Evolutionary conservation across 2,329 filamentous ascomycete genomes (phyloP).

Genomic region (Penicillium aurantiogriseum): DNA sequence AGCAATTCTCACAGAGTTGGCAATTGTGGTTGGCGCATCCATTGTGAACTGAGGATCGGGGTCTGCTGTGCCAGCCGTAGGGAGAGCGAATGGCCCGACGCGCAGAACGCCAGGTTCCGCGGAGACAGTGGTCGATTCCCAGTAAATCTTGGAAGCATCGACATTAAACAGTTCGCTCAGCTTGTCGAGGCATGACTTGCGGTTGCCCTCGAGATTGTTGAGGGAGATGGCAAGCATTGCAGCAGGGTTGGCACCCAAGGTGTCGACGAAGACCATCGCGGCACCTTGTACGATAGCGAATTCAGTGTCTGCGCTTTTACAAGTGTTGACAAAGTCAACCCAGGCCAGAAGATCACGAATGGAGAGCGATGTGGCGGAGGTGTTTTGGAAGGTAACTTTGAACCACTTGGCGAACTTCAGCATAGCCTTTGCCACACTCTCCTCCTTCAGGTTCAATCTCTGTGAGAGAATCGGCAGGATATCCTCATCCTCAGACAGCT

Average conservation of each 20-base stretch:
- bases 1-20: constrained; percentile 87
- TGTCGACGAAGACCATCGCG: constrained; percentile 93
- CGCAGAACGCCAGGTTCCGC: constrained; percentile 56
- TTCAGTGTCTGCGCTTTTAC: constrained; percentile 47
- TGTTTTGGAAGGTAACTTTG: constrained; percentile 72
- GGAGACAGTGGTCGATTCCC: constrained; percentile 58
- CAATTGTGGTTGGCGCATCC: constrained; percentile 81
- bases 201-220: constrained; percentile 67
- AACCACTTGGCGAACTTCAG: constrained; percentile 94
- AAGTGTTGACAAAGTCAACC: constrained; percentile 86
- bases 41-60: constrained; percentile 69
- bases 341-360: constrained; percentile 90
- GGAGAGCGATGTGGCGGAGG: constrained; percentile 74
- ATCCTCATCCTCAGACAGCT: constrained; percentile 79
- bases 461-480: constrained; percentile 79
- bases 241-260: constrained; percentile 90
- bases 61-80: constrained; percentile 50
- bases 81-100: constrained; percentile 73
- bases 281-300: constrained; percentile 75
- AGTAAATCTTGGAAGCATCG: constrained; percentile 67
- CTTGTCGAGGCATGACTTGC: constrained; percentile 69
- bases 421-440: constrained; percentile 64
- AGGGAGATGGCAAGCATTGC: constrained; percentile 74
- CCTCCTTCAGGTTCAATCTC: constrained; percentile 63
- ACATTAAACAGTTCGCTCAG: constrained; percentile 64